phyloP scores from a whole-genome alignment of 2,329 filamentous ascomycete genomes.

The Colletotrichum sansevieriae region DNA sequence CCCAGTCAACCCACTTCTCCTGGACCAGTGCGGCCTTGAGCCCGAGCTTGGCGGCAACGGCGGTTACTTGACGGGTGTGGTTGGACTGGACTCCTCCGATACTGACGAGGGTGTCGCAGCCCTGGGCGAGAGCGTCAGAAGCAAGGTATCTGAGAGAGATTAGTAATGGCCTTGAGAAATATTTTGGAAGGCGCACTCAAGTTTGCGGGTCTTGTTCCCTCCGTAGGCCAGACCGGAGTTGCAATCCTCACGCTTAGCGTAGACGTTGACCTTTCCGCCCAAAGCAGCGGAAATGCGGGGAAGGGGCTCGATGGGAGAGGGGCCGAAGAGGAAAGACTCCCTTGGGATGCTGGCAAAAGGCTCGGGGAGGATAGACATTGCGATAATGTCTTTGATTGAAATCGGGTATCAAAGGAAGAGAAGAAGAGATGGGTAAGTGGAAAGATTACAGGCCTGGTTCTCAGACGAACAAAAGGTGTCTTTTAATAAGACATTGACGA shows the following conservation, averaged over 20 bases:
- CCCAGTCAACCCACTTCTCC: slow-evolving; percentile 77
- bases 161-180: not conserved
- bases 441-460: not conserved
- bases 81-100: slow-evolving; percentile 79
- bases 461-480: not conserved
- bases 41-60: slow-evolving; percentile 69
- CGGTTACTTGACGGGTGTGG: slow-evolving; percentile 77
- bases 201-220: slow-evolving; percentile 78
- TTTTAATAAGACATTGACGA: slow-evolving; percentile 31
- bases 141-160: slow-evolving; percentile 67
- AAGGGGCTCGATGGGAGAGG: slow-evolving; percentile 76
- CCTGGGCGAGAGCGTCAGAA: slow-evolving; percentile 69
- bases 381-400: not conserved
- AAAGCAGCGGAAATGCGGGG: slow-evolving; percentile 74
- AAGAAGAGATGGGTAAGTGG: not conserved
- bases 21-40: slow-evolving; percentile 71
- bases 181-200: slow-evolving; percentile 61
- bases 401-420: slow-evolving; percentile 24
- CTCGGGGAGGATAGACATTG: slow-evolving; percentile 62
- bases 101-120: slow-evolving; percentile 72
- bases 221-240: slow-evolving; percentile 77
- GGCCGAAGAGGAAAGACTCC: slow-evolving; percentile 72
- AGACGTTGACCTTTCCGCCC: slow-evolving; percentile 71
- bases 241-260: slow-evolving; percentile 79
- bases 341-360: slow-evolving; percentile 74